Base-by-base conservation (phyloP, 2,329 filamentous ascomycete species). In the Nigrospora osmanthi region DNA sequence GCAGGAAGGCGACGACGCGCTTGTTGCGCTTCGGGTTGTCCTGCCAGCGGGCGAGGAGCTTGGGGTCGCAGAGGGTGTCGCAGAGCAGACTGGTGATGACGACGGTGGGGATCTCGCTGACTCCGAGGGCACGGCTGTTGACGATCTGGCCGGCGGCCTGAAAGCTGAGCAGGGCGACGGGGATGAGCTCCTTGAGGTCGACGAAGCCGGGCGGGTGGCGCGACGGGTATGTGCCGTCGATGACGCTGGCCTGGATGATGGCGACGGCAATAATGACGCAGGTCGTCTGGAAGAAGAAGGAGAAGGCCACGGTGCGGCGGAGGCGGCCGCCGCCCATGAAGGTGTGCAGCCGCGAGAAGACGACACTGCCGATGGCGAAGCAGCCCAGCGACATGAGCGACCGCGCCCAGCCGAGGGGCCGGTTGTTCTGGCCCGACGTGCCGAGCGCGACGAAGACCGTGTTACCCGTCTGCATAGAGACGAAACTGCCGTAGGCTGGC, bases 131-230 rank as follows among this genome's bases (percentile, higher is more conserved):
- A 32, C 75, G 64, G 17, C 67, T 71, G 32, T 68, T 70, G 19
- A 75, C 73, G 49, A 78, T 78, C 58, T 78, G 74, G 36, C 75
- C 73, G 10, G 72, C 75, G 30, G 68, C 69, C 52, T 78, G 73
- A 50, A 78, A 75, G 1, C 75, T 75, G 7, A 82, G 62, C 47
- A 75, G 64, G 4, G 61, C 70, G 5, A 78, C 51, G n/a, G 56
- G 54, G 14, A 43, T 52, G 11, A 60, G 51, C 38, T 56, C 56
- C 1, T 44, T 43, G 38, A 60, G 57, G 47, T 59, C 52, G 37
- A 59, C 51, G 15, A 55, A 50, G 6, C 33, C 12, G 1, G 56
- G 50, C 42, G 54, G 50, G 38, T 51, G 50, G n/a, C 35, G 46
- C n/a, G 56, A 58, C n/a, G 56, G 57, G 38, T 58, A 57, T 16